Evolutionary conservation across 2,329 filamentous ascomycete species (phyloP).

Genomic region (Pseudopyrenochaeta lycopersici): DNA sequence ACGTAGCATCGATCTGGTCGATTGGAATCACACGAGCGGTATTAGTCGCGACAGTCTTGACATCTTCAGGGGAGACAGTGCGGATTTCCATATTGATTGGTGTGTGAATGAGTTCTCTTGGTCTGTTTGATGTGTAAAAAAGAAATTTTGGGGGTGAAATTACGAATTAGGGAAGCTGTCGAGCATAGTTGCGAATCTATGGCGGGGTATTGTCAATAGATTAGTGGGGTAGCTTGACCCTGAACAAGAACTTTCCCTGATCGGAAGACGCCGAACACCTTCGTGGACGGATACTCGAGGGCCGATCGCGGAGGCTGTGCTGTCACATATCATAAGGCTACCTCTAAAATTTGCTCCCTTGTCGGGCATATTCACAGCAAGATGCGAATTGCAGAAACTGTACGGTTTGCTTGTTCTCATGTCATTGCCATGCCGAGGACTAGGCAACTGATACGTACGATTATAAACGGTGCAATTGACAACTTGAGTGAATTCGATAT

Average conservation of each 20-base stretch:
- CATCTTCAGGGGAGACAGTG: conserved; percentile 39
- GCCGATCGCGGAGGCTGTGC: conserved; percentile 14
- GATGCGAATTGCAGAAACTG: neutral
- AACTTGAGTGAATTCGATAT: neutral
- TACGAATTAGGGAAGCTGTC: conserved; percentile 1
- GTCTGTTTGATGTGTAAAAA: neutral
- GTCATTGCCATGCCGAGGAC: no score
- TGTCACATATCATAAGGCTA: neutral
- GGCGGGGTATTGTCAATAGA: conserved; percentile 17
- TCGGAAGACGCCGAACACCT: conserved; percentile 23
- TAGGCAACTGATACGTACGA: no score
- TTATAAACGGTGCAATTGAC: no score
- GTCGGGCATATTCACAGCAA: neutral
- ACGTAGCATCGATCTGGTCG: conserved; percentile 62
- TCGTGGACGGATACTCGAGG: conserved; percentile 13
- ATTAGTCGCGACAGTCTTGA: conserved; percentile 35
- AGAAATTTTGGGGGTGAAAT: neutral
- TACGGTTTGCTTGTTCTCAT: no score
- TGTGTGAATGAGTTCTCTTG: neutral
- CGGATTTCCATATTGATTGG: conserved; percentile 42
- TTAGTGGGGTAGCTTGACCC: conserved; percentile 27
- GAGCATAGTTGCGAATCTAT: conserved; percentile 6
- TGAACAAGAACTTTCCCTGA: conserved; percentile 5
- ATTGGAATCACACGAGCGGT: conserved; percentile 52
- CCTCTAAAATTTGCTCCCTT: neutral